Percentiles rank a stretch among this genome's conserved stretches.
Evolutionary conservation across 768 basidiomycete species (phyloP).

Genomic region (Tylopilus sp.): DNA sequence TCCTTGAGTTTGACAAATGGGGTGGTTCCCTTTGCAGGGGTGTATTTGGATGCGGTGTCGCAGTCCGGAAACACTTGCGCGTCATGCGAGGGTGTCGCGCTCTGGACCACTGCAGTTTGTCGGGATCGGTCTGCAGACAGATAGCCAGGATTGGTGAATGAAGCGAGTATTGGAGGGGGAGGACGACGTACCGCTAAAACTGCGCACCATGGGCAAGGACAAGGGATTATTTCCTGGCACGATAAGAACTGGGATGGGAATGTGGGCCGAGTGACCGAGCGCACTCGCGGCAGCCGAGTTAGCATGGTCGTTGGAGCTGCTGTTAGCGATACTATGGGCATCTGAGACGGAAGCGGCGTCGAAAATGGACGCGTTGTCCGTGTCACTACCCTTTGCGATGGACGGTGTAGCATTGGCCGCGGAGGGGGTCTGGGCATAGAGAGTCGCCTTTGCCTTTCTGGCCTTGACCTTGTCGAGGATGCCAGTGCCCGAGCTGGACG

Average conservation of each 20-base stretch:
- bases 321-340: slow-evolving; percentile 27
- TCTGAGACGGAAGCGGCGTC: slow-evolving; percentile 27
- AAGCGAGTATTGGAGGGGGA: slow-evolving; percentile 8
- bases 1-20: slow-evolving; percentile 56
- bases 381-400: slow-evolving; percentile 20
- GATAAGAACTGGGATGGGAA: slow-evolving; percentile 26
- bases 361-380: slow-evolving; percentile 22
- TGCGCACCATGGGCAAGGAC: slow-evolving; percentile 6
- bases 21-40: slow-evolving; percentile 58
- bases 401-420: neutral
- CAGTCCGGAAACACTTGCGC: neutral
- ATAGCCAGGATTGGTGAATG: slow-evolving; percentile 10
- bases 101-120: slow-evolving; percentile 4
- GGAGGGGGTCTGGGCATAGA: neutral
- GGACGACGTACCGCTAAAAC: slow-evolving; percentile 22
- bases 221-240: slow-evolving; percentile 24
- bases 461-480: slow-evolving; percentile 40
- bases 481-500: slow-evolving; percentile 38
- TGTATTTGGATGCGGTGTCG: slow-evolving; percentile 6
- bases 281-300: neutral
- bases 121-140: slow-evolving; percentile 29
- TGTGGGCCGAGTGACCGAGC: neutral
- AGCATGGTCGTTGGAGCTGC: slow-evolving; percentile 21
- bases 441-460: slow-evolving; percentile 16
- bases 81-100: neutral